phyloP scores from a whole-genome alignment of 441 rosid genomes.

The Manihot esculenta region DNA sequence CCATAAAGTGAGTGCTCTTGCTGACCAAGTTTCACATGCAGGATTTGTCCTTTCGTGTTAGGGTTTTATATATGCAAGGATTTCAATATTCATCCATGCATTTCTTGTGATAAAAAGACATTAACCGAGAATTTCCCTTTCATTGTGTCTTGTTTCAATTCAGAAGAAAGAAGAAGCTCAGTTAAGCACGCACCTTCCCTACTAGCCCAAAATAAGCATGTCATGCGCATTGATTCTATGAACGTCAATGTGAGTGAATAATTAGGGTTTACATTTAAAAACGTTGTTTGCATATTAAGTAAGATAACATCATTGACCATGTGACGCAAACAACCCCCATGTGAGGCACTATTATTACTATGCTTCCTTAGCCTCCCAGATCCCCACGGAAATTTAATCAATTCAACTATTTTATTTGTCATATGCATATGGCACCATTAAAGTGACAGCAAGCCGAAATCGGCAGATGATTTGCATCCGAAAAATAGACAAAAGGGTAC shows the following conservation, averaged over 20 bases:
- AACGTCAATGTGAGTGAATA: slow-evolving; percentile 21
- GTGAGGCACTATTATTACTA: slow-evolving; percentile 32
- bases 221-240: slow-evolving; percentile 34
- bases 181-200: neutral
- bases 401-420: too few species aligned
- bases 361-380: slow-evolving; percentile 25
- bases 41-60: slow-evolving; percentile 8
- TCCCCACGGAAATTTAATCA: too few species aligned
- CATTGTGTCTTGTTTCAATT: too few species aligned
- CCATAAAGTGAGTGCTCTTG: slow-evolving; percentile 9
- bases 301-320: slow-evolving; percentile 31
- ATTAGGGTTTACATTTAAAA: slow-evolving; percentile 35
- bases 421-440: too few species aligned
- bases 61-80: neutral
- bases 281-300: slow-evolving; percentile 32
- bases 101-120: neutral
- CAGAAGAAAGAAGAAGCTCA: neutral
- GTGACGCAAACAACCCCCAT: slow-evolving; percentile 27
- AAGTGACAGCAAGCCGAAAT: too few species aligned
- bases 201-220: slow-evolving; percentile 13
- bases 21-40: slow-evolving; percentile 18
- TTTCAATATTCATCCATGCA: neutral
- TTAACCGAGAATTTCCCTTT: too few species aligned
- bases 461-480: too few species aligned
- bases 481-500: too few species aligned